Conservation (phyloP, 2,329 filamentous ascomycete genomes). For the Thielaviopsis punctulata region DNA sequence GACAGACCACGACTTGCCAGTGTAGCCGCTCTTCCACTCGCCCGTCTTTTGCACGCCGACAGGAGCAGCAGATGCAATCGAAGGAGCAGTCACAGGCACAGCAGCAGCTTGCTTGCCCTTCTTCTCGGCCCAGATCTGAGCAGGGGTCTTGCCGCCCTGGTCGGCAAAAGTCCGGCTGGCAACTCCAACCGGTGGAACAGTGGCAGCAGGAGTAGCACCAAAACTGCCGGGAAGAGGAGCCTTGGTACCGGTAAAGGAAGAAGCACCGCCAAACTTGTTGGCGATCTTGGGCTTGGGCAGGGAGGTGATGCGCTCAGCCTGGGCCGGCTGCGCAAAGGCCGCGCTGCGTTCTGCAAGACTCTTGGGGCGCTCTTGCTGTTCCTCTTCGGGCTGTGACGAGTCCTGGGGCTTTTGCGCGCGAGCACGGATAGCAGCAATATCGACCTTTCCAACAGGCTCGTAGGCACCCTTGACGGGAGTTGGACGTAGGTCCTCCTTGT, state of each 20-base stretch:
- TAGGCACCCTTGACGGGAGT: constrained; percentile 81
- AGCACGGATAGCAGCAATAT: constrained; percentile 84
- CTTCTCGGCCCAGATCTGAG: constrained; percentile 94
- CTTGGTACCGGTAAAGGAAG: constrained; percentile 73
- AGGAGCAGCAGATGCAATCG: constrained; percentile 30
- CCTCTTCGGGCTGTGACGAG: constrained; percentile 24
- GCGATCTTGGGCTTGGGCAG: constrained; percentile 90
- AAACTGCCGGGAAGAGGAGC: constrained; percentile 59
- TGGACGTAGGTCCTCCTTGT: constrained; percentile 59
- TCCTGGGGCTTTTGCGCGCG: constrained; percentile 49
- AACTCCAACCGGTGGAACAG: constrained; percentile 47
- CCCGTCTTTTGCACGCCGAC: constrained; percentile 56
- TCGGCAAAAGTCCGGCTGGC: constrained; percentile 91
- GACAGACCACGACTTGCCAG: constrained; percentile 80
- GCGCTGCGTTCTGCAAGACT: constrained; percentile 60
- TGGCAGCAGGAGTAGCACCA: constrained; percentile 42
- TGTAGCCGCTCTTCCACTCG: constrained; percentile 84
- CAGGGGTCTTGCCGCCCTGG: constrained; percentile 85
- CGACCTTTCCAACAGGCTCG: constrained; percentile 88
- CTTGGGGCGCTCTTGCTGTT: constrained; percentile 28
- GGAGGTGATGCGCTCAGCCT: constrained; percentile 65
- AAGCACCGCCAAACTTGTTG: constrained; percentile 63
- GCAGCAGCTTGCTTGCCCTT: constrained; percentile 49
- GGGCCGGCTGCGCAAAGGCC: constrained; percentile 43
- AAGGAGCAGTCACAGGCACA: constrained; percentile 26